Percentiles rank a stretch among this genome's conserved stretches.
Conservation (phyloP, 441 rosid genomes). For the Aquilaria agallochum region DNA sequence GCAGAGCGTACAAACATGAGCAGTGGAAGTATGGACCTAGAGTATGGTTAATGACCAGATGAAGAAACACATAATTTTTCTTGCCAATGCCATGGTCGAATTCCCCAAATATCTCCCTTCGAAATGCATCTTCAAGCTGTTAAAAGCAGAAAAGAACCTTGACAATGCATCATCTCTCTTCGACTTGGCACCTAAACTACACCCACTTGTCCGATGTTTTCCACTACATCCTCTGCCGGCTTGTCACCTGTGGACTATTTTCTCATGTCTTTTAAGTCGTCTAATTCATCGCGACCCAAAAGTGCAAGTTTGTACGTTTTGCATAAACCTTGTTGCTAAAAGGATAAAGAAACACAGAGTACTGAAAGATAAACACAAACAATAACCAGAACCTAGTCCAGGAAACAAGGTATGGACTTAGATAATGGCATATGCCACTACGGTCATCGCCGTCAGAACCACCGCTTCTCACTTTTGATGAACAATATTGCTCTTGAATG, state of each 20-base stretch:
- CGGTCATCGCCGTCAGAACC: too few species aligned
- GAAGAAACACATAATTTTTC: background rate
- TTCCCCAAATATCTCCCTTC: conserved; percentile 49
- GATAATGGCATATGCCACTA: too few species aligned
- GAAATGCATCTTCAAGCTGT: conserved; percentile 50
- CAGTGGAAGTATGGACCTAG: too few species aligned
- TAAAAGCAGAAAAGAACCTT: conserved; percentile 52
- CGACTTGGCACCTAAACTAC: conserved; percentile 55
- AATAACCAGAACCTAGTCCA: too few species aligned
- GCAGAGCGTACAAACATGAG: too few species aligned
- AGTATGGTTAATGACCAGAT: too few species aligned
- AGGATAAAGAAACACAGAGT: too few species aligned
- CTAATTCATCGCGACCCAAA: conserved; percentile 42
- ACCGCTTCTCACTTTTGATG: too few species aligned
- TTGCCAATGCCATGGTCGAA: conserved; percentile 36
- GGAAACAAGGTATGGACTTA: too few species aligned
- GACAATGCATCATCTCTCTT: conserved; percentile 54
- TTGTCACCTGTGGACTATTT: conserved; percentile 40
- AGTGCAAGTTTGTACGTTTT: conserved; percentile 23
- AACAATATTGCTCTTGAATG: too few species aligned
- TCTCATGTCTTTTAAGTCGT: conserved; percentile 47
- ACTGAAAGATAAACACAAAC: too few species aligned
- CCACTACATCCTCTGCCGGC: conserved; percentile 79
- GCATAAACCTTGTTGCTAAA: too few species aligned
- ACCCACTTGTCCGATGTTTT: conserved; percentile 50